A percentile compares a stretch with the other conserved stretches of the same genome.
phyloP scores from a whole-genome alignment of 495 filamentous ascomycete genomes.

The Monascus purpureus region DNA sequence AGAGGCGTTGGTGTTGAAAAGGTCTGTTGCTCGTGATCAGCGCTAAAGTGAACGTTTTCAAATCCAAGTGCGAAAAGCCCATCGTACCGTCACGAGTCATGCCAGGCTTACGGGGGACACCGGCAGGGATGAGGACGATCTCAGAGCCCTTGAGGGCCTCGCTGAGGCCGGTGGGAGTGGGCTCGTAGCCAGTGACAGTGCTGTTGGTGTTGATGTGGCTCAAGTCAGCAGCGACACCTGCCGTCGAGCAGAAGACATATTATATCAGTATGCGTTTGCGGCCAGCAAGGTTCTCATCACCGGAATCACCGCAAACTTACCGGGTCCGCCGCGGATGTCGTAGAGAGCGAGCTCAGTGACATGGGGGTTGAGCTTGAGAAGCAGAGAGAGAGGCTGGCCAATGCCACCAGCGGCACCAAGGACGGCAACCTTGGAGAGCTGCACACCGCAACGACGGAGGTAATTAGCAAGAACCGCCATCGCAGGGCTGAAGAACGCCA shows the following conservation, averaged over 20 bases:
- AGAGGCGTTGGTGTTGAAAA: constrained; percentile 99
- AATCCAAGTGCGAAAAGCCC: too few relatives aligned
- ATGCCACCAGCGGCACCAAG: constrained; percentile 95
- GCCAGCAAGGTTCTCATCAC: constrained; percentile 1
- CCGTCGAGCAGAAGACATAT: constrained; percentile 1
- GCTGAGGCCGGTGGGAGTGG: constrained; percentile 59
- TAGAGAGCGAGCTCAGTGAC: constrained; percentile 89
- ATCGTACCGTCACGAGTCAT: constrained; percentile 85
- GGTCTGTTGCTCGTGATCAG: constrained; percentile 35
- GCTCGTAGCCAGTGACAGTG: constrained; percentile 77
- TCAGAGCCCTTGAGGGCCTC: constrained; percentile 71
- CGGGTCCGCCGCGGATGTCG: constrained; percentile 89
- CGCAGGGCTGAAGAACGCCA: too few relatives aligned
- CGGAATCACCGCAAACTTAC: constrained; percentile 32
- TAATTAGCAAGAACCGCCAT: too few relatives aligned
- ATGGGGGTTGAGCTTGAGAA: constrained; percentile 94
- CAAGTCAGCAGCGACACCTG: constrained; percentile 95
- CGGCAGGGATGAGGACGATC: constrained; percentile 93
- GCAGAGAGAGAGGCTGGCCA: constrained; percentile 91
- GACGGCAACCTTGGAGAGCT: constrained; percentile 95
- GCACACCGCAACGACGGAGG: too few relatives aligned
- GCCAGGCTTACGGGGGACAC: constrained; percentile 97
- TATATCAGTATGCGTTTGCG: background rate
- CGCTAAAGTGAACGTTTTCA: too few relatives aligned
- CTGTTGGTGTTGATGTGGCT: constrained; percentile 99